phyloP scores from a whole-genome alignment of 2,329 filamentous ascomycete species.

The Thelonectria rubi region DNA sequence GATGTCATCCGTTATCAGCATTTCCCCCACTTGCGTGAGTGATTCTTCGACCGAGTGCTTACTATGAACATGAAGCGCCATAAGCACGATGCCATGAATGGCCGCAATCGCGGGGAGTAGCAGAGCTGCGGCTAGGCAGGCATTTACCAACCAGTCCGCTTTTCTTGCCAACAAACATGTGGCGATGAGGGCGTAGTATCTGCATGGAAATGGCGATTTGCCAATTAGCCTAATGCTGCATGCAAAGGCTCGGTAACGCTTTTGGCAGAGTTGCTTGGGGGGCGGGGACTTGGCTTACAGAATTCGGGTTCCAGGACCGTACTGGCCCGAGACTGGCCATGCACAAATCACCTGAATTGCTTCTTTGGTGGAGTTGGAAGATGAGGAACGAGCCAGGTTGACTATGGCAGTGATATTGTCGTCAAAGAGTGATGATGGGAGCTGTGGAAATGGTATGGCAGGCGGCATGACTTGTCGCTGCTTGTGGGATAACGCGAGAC shows the following conservation, averaged over 20 bases:
- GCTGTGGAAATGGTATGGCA: background rate
- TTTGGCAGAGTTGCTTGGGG: background rate
- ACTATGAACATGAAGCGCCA: conserved; percentile 67
- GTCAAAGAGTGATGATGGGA: background rate
- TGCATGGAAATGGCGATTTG: conserved; percentile 32
- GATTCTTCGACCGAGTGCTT: conserved; percentile 44
- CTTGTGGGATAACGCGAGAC: background rate
- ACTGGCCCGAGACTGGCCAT: conserved; percentile 66
- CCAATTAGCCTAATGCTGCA: background rate
- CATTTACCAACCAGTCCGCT: conserved; percentile 68
- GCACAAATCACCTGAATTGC: conserved; percentile 60
- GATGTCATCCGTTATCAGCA: background rate
- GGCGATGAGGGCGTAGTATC: conserved; percentile 71
- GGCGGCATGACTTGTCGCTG: conserved; percentile 10
- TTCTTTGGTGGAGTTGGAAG: conserved; percentile 18
- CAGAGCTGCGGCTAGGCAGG: conserved; percentile 70
- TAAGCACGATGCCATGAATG: conserved; percentile 69
- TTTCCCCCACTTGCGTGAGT: background rate
- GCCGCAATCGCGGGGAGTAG: conserved; percentile 71
- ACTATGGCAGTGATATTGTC: conserved; percentile 1
- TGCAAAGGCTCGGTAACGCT: background rate
- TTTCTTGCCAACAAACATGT: conserved; percentile 71
- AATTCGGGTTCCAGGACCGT: conserved; percentile 62
- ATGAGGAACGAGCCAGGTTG: background rate
- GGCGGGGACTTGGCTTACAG: conserved; percentile 50